These are phyloP conservation scores for Lactarius hatsudake DNA, from an alignment of 768 basidiomycete genomes.

Conservation along the genomic window DNA sequence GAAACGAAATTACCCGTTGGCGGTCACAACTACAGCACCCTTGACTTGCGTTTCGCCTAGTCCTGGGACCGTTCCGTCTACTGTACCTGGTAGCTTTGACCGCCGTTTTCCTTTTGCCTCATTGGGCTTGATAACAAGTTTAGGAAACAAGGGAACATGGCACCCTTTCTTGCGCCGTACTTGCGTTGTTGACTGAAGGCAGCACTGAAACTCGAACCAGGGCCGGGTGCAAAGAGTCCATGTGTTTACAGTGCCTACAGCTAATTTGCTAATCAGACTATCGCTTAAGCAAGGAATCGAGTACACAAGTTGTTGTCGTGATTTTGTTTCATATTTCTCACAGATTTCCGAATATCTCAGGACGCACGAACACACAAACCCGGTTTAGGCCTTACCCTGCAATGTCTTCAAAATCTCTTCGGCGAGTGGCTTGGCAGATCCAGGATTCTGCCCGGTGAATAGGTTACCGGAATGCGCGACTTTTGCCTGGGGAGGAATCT, in stretches of 20 bases:
- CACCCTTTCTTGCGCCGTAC: background rate
- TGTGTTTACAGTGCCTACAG: background rate
- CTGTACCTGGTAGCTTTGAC: background rate
- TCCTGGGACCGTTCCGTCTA: background rate
- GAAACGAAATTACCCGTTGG: no score
- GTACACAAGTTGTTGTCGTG: background rate
- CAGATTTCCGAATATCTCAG: background rate
- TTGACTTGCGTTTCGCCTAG: background rate
- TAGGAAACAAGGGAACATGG: background rate
- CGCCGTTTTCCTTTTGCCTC: background rate
- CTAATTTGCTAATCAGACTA: background rate
- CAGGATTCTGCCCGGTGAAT: constrained; percentile 75
- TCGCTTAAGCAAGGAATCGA: background rate
- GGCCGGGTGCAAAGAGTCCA: background rate
- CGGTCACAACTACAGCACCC: background rate
- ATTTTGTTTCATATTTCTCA: background rate
- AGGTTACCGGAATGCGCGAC: constrained; percentile 59
- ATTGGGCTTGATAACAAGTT: background rate
- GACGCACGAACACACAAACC: background rate
- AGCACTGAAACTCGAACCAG: background rate
- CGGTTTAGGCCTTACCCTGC: constrained; percentile 27
- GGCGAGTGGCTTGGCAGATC: constrained; percentile 55
- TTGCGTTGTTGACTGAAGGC: no score
- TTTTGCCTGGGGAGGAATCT: constrained; percentile 33
- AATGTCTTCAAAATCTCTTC: constrained; percentile 56